Conservation (phyloP, 1,284 basidiomycete species). For the Rhodotorula sp. region DNA sequence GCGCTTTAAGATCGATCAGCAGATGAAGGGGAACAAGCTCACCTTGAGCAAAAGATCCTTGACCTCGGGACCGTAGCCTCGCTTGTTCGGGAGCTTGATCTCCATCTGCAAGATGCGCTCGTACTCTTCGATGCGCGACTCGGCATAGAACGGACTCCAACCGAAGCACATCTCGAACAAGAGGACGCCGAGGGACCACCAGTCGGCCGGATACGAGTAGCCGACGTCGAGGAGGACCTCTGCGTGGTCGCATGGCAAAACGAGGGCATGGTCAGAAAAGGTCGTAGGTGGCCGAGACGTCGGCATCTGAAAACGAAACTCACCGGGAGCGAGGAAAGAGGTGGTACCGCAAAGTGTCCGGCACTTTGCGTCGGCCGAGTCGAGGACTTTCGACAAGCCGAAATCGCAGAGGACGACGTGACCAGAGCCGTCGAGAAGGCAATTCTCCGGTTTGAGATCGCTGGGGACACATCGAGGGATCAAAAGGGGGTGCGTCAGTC, state of each 20-base stretch:
- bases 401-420: conserved; percentile 48
- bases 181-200: conserved; percentile 49
- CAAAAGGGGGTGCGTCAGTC: no score
- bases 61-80: conserved; percentile 31
- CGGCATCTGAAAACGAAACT: neutral
- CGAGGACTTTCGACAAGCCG: conserved; percentile 44
- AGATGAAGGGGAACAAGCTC: neutral
- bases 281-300: neutral
- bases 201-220: conserved; percentile 51
- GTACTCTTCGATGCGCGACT: conserved; percentile 47
- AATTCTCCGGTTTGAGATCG: conserved; percentile 47
- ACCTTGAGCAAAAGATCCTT: conserved; percentile 35
- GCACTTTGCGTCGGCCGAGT: conserved; percentile 46
- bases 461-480: neutral
- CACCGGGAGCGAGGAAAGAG: conserved; percentile 47
- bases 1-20: neutral
- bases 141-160: conserved; percentile 52
- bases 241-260: conserved; percentile 25
- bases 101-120: conserved; percentile 50
- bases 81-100: conserved; percentile 49
- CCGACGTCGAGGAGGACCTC: conserved; percentile 51
- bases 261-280: neutral
- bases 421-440: conserved; percentile 47
- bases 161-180: conserved; percentile 53
- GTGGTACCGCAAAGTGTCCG: conserved; percentile 53